Evolutionary conservation across 1,139 yeast species (phyloP), one percentile per base, ranked within the genome.

Genomic region (Yamadazyma epiphylla): DNA sequence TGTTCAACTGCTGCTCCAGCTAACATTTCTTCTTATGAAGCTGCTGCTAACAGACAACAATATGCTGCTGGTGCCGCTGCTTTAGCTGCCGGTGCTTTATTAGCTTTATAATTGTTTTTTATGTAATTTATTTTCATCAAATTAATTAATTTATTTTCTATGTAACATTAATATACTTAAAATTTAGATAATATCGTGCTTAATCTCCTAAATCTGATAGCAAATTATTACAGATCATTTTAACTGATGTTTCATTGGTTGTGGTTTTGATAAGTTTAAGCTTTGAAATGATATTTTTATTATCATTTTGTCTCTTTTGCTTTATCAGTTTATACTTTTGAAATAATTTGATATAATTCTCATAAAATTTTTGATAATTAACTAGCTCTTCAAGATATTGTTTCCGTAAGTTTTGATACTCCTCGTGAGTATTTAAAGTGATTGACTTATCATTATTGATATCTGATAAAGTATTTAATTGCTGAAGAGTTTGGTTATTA

Each of bases 51-150:
- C 37, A 54, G 46, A 48, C 32, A 28, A 19, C 49, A 46, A 40
- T 45, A 32, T 42, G 55, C 56, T 49, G 64, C 55, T 42, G 70
- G 69, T 60, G 62, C 58, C 48, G 68, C 59, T 46, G 70, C 65
- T 46, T 46, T 64, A 43, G 67, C 64, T 51, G 70, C 70, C 39
- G 70, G 69, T 58, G 71, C 68, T 53, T 60, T 64, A 51, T 61
- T 65, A 51, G 70, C 68, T 54, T 61, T 65, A 54, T 65, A 64
- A 62, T n/a, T n/a, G n/a, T n/a, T n/a, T n/a, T n/a, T n/a, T n/a
- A n/a, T n/a, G n/a, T n/a, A n/a, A n/a, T n/a, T n/a, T n/a, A n/a
- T n/a, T n/a, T n/a, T n/a, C n/a, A n/a, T n/a, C n/a, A n/a, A n/a
- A n/a, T n/a, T n/a, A n/a, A n/a, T n/a, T n/a, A n/a, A n/a, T n/a